Percentiles rank a stretch among this genome's conserved stretches.
Evolutionary conservation across 306 rosid genomes (phyloP).

Genomic region (Prosopis cineraria): DNA sequence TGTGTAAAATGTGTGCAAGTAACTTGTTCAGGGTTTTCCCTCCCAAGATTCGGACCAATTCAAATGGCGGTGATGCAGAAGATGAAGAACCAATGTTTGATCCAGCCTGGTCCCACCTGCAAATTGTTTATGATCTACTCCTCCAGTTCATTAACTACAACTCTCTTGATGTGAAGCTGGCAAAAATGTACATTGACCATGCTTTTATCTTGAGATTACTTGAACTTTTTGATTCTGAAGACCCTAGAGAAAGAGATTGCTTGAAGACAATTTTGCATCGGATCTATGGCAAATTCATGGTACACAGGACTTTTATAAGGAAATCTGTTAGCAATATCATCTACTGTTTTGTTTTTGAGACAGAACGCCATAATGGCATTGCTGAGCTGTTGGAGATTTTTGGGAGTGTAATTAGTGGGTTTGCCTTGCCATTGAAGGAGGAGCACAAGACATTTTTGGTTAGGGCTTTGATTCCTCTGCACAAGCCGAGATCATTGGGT

Average conservation of each 20-base stretch:
- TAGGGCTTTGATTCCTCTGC: slow-evolving; percentile 91
- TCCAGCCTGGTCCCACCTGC: slow-evolving; percentile 94
- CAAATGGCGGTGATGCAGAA: slow-evolving; percentile 75
- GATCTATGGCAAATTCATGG: slow-evolving; percentile 95
- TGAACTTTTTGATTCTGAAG: slow-evolving; percentile 95
- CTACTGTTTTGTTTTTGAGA: slow-evolving; percentile 86
- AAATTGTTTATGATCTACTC: slow-evolving; percentile 91
- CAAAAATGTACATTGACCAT: slow-evolving; percentile 78
- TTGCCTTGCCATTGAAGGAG: slow-evolving; percentile 96
- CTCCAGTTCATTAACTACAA: slow-evolving; percentile 71
- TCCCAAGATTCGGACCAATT: slow-evolving; percentile 75
- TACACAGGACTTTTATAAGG: slow-evolving; percentile 86
- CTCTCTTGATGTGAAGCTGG: slow-evolving; percentile 85
- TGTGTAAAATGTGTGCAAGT: slow-evolving; percentile 88
- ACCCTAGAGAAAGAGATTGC: slow-evolving; percentile 98
- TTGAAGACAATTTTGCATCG: slow-evolving; percentile 93
- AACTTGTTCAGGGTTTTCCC: slow-evolving; percentile 95
- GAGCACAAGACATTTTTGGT: slow-evolving; percentile 86
- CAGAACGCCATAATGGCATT: slow-evolving; percentile 90
- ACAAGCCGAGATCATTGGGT: slow-evolving; percentile 94
- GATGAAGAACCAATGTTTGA: slow-evolving; percentile 97
- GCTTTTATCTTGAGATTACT: slow-evolving; percentile 80
- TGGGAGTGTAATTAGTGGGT: slow-evolving; percentile 95
- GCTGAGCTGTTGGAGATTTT: slow-evolving; percentile 97
- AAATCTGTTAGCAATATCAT: slow-evolving; percentile 88